Percentiles rank a stretch among this genome's conserved stretches.
Conservation (phyloP, 345 rosid genomes). For the Citrus inodora region DNA sequence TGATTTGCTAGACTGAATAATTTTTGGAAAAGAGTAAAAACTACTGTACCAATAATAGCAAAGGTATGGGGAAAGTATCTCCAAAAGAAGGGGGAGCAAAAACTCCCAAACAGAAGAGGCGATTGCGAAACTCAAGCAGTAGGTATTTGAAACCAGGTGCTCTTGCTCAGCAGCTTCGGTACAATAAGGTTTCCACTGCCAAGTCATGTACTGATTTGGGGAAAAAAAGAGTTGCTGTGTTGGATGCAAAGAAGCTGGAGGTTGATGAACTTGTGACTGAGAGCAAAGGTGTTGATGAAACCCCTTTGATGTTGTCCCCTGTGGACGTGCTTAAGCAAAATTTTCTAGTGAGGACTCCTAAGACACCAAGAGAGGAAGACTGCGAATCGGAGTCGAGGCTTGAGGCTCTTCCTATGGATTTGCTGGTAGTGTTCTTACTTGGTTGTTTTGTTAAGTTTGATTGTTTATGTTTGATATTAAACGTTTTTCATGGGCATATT, state of each 20-base stretch:
- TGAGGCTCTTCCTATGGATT: constrained; percentile 83
- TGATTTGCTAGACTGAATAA: neutral
- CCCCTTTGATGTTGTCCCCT: constrained; percentile 61
- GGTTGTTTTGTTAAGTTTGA: neutral
- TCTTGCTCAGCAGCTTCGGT: constrained; percentile 74
- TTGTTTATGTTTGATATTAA: neutral
- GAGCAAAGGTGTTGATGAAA: constrained; percentile 33
- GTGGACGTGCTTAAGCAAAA: constrained; percentile 47
- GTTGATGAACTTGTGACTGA: constrained; percentile 24
- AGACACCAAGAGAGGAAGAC: constrained; percentile 58
- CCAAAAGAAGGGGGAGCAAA: constrained; percentile 43
- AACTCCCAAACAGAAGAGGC: constrained; percentile 49
- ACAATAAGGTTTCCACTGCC: constrained; percentile 41
- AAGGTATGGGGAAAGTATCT: constrained; percentile 67
- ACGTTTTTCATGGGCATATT: neutral
- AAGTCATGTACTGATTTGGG: constrained; percentile 74
- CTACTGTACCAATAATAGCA: neutral
- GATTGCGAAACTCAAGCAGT: constrained; percentile 44
- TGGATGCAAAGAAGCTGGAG: constrained; percentile 40
- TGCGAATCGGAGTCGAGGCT: constrained; percentile 63
- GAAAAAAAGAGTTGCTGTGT: constrained; percentile 60
- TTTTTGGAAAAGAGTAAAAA: neutral
- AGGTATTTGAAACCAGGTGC: constrained; percentile 84
- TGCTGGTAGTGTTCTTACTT: constrained; percentile 52
- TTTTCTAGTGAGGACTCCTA: constrained; percentile 56